Conservation (phyloP, 306 rosid species). For the Purshia tridentata region DNA sequence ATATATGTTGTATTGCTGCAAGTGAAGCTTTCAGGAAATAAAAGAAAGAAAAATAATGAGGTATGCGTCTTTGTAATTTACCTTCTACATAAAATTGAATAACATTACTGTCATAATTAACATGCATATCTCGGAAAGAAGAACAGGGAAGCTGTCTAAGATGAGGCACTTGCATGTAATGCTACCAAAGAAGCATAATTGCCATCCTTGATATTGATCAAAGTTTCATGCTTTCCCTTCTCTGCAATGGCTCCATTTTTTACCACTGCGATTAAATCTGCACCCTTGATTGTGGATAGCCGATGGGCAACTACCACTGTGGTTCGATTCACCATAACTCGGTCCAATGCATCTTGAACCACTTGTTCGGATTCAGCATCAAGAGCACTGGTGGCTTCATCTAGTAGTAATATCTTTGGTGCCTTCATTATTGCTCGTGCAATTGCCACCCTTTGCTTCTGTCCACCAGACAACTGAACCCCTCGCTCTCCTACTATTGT, state of each 20-base stretch:
- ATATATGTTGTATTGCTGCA: background rate
- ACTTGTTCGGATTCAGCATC: slow-evolving; percentile 76
- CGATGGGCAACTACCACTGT: slow-evolving; percentile 72
- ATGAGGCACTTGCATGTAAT: slow-evolving; percentile 34
- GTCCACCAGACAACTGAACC: slow-evolving; percentile 59
- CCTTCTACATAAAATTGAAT: background rate
- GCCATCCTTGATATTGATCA: slow-evolving; percentile 29
- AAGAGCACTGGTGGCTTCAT: slow-evolving; percentile 79
- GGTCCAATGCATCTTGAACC: slow-evolving; percentile 69
- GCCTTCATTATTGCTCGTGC: slow-evolving; percentile 62
- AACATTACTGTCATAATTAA: too few relatives aligned
- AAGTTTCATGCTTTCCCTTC: slow-evolving; percentile 32
- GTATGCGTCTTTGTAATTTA: background rate
- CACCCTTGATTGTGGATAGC: slow-evolving; percentile 55
- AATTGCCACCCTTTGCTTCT: slow-evolving; percentile 67
- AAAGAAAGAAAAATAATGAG: background rate
- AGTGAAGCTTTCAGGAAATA: slow-evolving; percentile 1
- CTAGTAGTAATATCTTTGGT: slow-evolving; percentile 60
- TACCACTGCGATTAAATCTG: slow-evolving; percentile 62
- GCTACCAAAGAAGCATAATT: slow-evolving; percentile 34
- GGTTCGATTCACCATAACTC: slow-evolving; percentile 54
- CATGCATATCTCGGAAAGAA: background rate
- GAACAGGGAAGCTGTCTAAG: background rate
- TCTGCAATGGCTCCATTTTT: slow-evolving; percentile 56
- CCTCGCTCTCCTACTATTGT: slow-evolving; percentile 60